Base-by-base conservation (phyloP, 345 rosid genomes). In the Hevea brasiliensis region DNA sequence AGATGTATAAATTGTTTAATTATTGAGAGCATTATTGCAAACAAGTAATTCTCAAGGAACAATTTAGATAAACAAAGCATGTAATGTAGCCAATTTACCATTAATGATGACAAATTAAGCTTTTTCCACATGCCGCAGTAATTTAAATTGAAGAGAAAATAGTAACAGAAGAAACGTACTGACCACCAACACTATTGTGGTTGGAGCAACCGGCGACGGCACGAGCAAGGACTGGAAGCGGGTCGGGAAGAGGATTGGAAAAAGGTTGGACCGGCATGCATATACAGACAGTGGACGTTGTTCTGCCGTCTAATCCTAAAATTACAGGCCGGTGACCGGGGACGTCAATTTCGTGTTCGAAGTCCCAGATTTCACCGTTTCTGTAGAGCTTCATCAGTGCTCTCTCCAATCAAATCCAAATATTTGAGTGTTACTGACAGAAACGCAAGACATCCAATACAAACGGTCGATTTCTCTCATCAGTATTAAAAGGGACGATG, bases 231-330 rank as follows among this genome's bases (percentile, higher is more conserved):
- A 89, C 74, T 5, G 90, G 89, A n/a, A 86, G 74, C 27, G 90
- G 88, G 71, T 87, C 84, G 14, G 88, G 84, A 21, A 79, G 45
- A 68, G 84, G 72, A 47, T 82, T 74, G 17, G 86, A 70, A 26
- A 85, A 26, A 11, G 89, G 87, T 2, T 72, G 71, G 15, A 68
- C 50, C 0, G 77, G 80, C 77, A 90, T 88, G 70, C 92, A 90
- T n/a, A 90, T 71, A 64, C 95, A 90, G 65, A 90, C 85, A 12
- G 95, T 90, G 26, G 95, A 90, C n/a, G 95, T 90, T 12, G 91
- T 79, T 27, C 92, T 90, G 0, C 95, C 95, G 53, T 90, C 95
- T 75, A 90, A 63, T 6, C 95, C 95, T 65, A 90, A 61, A n/a
- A 90, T 78, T 10, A 90, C 89, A 55, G 61, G 82, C 26, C 74